Evolutionary conservation across 768 basidiomycete species (phyloP).

Genomic region (Mycena capillaripes): DNA sequence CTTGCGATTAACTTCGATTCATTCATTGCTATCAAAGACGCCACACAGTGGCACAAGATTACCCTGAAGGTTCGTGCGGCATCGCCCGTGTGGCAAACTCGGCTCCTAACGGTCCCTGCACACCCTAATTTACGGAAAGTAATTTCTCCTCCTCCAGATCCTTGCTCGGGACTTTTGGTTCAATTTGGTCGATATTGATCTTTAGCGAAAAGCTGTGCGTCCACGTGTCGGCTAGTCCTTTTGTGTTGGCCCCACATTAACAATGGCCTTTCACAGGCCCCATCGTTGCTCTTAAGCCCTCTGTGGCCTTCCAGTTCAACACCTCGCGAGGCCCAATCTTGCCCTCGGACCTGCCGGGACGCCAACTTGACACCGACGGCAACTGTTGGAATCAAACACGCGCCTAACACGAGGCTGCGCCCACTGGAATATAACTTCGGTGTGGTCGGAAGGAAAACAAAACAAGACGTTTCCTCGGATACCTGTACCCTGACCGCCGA

Average conservation of each 20-base stretch:
- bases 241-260: slow-evolving; percentile 21
- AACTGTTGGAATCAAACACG: slow-evolving; percentile 25
- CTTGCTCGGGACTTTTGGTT: not conserved
- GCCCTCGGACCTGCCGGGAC: not conserved
- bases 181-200: not conserved
- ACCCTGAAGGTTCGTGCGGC: not conserved
- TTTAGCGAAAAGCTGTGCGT: slow-evolving; percentile 16
- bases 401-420: slow-evolving; percentile 32
- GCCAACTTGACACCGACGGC: not conserved
- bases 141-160: too few species aligned
- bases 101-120: not conserved
- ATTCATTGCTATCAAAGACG: slow-evolving; percentile 30
- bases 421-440: slow-evolving; percentile 21
- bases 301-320: not conserved
- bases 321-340: not conserved
- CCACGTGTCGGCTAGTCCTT: slow-evolving; percentile 22
- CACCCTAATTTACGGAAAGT: not conserved
- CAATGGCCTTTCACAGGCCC: slow-evolving; percentile 1
- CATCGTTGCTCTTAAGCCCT: not conserved
- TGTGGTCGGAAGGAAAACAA: not conserved
- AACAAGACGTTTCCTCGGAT: slow-evolving; percentile 24
- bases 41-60: slow-evolving; percentile 5
- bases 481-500: not conserved
- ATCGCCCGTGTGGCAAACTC: not conserved
- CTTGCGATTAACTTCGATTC: not conserved